Conservation (phyloP, 805 yeast species). For the Teunomyces tritomae region DNA sequence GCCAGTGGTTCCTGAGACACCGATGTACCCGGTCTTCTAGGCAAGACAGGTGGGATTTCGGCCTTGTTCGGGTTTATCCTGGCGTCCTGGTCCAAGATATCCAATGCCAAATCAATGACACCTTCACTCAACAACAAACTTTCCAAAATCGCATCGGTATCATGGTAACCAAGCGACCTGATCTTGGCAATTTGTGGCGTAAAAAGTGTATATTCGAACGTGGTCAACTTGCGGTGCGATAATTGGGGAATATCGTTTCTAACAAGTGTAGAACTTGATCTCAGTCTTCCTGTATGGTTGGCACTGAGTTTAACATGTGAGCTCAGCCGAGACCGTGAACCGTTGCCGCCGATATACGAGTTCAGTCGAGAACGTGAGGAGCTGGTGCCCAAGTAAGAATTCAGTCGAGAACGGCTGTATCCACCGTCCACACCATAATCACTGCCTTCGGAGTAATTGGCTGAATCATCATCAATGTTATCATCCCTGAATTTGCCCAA, state of each 20-base stretch:
- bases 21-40: slow-evolving; percentile 30
- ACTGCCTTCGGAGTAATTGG: slow-evolving; percentile 20
- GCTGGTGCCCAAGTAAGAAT: slow-evolving; percentile 4
- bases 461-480: slow-evolving; percentile 27
- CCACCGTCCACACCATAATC: slow-evolving; percentile 10
- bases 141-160: slow-evolving; percentile 59
- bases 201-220: slow-evolving; percentile 52
- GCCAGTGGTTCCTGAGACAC: too few species aligned
- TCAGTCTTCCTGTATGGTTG: slow-evolving; percentile 12
- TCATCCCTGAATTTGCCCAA: slow-evolving; percentile 55
- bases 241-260: slow-evolving; percentile 33
- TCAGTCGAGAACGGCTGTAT: slow-evolving; percentile 9
- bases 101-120: slow-evolving; percentile 56
- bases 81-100: slow-evolving; percentile 47
- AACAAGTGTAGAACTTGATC: slow-evolving; percentile 6
- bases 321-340: slow-evolving; percentile 14
- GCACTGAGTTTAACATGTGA: slow-evolving; percentile 8
- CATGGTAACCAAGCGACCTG: slow-evolving; percentile 52
- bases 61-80: slow-evolving; percentile 33
- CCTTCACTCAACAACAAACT: slow-evolving; percentile 62
- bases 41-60: slow-evolving; percentile 49
- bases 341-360: slow-evolving; percentile 4
- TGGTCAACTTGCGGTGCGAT: slow-evolving; percentile 51
- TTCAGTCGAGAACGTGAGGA: slow-evolving; percentile 9
- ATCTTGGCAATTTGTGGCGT: slow-evolving; percentile 46